phyloP scores from a whole-genome alignment of 2,329 filamentous ascomycete species.

The Orbilia ellipsospora region DNA sequence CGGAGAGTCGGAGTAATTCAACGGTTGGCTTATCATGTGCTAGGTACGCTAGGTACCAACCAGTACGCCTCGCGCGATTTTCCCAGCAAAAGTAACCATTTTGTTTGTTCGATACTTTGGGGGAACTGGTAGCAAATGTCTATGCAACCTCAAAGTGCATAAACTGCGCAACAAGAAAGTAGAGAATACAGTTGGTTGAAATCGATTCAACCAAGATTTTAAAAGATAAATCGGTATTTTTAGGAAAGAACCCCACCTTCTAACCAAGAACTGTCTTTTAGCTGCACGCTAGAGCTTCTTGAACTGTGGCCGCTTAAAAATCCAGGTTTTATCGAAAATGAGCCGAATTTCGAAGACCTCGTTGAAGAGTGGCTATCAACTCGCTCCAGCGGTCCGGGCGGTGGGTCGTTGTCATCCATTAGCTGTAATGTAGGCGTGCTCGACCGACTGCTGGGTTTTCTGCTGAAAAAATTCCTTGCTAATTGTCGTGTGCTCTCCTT shows the following conservation, averaged over 20 bases:
- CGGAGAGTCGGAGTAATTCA: conserved; percentile 42
- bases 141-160: conserved; percentile 18
- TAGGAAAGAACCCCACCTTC: conserved; percentile 49
- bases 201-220: neutral
- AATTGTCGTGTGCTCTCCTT: conserved; percentile 52
- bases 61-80: conserved; percentile 14
- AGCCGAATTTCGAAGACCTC: conserved; percentile 42
- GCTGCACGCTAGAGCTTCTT: conserved; percentile 41
- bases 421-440: conserved; percentile 50
- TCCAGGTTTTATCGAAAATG: conserved; percentile 53
- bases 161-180: conserved; percentile 24
- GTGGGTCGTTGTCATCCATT: conserved; percentile 32
- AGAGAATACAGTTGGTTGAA: conserved; percentile 37
- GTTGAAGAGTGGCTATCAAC: conserved; percentile 49
- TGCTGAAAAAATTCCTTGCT: conserved; percentile 51
- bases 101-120: conserved; percentile 19
- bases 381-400: conserved; percentile 36
- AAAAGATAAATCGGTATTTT: conserved; percentile 18
- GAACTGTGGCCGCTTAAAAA: conserved; percentile 48
- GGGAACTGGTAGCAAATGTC: neutral
- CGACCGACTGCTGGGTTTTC: conserved; percentile 54
- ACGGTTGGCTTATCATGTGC: conserved; percentile 1
- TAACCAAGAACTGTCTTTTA: conserved; percentile 53
- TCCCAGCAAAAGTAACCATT: conserved; percentile 2
- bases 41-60: conserved; percentile 4